phyloP scores from a whole-genome alignment of 345 rosid genomes.

The Erodium maritimum region DNA sequence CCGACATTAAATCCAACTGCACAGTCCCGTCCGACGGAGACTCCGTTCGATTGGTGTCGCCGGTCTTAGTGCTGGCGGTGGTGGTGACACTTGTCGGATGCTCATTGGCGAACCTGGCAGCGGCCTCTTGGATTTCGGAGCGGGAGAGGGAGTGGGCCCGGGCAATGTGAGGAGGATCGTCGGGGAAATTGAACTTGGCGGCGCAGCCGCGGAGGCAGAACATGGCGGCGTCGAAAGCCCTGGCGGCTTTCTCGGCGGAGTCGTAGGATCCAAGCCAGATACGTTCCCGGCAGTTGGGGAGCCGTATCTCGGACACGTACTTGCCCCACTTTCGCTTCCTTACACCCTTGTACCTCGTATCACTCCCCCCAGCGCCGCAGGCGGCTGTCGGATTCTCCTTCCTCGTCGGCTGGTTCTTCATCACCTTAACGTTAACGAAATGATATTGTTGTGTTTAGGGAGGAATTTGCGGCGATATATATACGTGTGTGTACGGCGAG shows the following conservation, averaged over 20 bases:
- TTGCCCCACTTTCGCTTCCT: slow-evolving; percentile 22
- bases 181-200: slow-evolving; percentile 19
- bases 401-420: neutral
- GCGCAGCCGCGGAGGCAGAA: slow-evolving; percentile 15
- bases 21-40: no score
- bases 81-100: neutral
- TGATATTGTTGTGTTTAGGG: no score
- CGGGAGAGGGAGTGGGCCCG: slow-evolving; percentile 7
- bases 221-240: slow-evolving; percentile 20
- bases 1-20: no score
- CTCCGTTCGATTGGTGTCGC: neutral
- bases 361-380: neutral
- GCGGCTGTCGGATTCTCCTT: neutral
- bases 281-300: slow-evolving; percentile 11
- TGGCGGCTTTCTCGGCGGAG: slow-evolving; percentile 16
- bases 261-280: slow-evolving; percentile 20
- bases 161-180: slow-evolving; percentile 2
- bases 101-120: slow-evolving; percentile 13
- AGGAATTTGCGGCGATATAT: no score
- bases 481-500: no score
- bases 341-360: slow-evolving; percentile 17
- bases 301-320: slow-evolving; percentile 17
- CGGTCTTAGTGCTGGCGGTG: neutral
- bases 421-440: no score
- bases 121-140: slow-evolving; percentile 10